phyloP scores from a whole-genome alignment of 2,329 filamentous ascomycete genomes.

The Colletotrichum paranaense region DNA sequence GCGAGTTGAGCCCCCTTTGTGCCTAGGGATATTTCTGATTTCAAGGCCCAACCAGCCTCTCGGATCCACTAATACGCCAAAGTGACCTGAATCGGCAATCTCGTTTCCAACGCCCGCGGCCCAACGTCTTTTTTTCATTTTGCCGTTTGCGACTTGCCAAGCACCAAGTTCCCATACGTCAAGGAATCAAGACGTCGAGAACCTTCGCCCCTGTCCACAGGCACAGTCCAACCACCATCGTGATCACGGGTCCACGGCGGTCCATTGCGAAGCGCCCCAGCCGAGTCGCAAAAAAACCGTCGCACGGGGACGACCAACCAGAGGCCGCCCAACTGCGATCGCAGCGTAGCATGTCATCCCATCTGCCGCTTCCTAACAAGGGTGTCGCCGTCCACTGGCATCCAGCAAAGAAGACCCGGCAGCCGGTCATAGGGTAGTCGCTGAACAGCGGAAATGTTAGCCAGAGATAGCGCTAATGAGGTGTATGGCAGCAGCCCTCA shows the following conservation, averaged over 20 bases:
- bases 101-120: conserved; percentile 17
- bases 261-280: conserved; percentile 18
- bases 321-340: conserved; percentile 12
- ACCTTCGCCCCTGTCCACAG: conserved; percentile 2
- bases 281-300: conserved; percentile 2
- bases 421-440: conserved; percentile 5
- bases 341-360: conserved; percentile 18
- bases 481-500: not conserved
- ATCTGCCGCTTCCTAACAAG: conserved; percentile 21
- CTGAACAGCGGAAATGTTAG: not conserved
- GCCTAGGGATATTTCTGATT: conserved; percentile 15
- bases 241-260: not conserved
- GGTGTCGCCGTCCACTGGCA: not conserved
- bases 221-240: not conserved
- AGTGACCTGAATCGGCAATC: conserved; percentile 30
- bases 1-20: conserved; percentile 7
- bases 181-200: not conserved
- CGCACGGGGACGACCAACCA: conserved; percentile 2
- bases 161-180: not conserved
- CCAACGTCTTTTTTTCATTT: not conserved
- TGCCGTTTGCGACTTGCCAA: not conserved
- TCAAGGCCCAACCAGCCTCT: conserved; percentile 22
- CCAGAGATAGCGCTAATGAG: not conserved
- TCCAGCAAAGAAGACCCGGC: conserved; percentile 10
- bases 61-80: conserved; percentile 26